Conservation (phyloP, 2,329 filamentous ascomycete genomes). For the Ramularia endophylla region DNA sequence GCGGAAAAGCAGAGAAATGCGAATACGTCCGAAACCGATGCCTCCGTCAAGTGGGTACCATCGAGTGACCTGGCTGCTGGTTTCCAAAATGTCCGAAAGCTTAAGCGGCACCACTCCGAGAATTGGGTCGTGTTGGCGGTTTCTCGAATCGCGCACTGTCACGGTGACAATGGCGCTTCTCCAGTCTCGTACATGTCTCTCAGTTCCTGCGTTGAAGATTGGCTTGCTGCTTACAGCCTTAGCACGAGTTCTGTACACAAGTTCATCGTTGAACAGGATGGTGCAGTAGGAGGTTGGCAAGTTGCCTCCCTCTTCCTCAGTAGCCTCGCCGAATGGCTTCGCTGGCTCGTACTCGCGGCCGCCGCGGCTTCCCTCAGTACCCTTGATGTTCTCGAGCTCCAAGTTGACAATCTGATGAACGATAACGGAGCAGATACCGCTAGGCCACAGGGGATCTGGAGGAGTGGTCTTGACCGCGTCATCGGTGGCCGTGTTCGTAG, state of each 20-base stretch:
- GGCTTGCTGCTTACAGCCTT: slow-evolving; percentile 93
- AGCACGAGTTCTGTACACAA: slow-evolving; percentile 87
- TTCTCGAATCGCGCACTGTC: slow-evolving; percentile 79
- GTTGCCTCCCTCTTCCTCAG: slow-evolving; percentile 72
- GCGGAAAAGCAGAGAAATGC: slow-evolving; percentile 84
- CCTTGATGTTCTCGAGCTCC: slow-evolving; percentile 85
- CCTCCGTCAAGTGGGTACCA: slow-evolving; percentile 98
- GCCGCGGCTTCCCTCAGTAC: slow-evolving; percentile 72
- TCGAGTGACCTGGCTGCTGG: slow-evolving; percentile 75
- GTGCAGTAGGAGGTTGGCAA: slow-evolving; percentile 93
- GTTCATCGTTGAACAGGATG: slow-evolving; percentile 79
- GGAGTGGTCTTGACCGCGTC: slow-evolving; percentile 85
- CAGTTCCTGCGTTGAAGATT: slow-evolving; percentile 95
- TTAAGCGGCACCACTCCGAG: slow-evolving; percentile 87
- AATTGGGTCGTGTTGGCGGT: slow-evolving; percentile 90
- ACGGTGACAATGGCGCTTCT: slow-evolving; percentile 78
- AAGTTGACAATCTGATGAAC: slow-evolving; percentile 94
- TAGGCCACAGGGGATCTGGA: slow-evolving; percentile 94
- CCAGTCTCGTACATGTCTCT: slow-evolving; percentile 92
- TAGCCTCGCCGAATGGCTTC: slow-evolving; percentile 74
- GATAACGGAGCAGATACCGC: slow-evolving; percentile 77
- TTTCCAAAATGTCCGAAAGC: slow-evolving; percentile 80
- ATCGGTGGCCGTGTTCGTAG: slow-evolving; percentile 65
- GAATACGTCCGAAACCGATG: slow-evolving; percentile 79
- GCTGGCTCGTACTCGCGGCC: slow-evolving; percentile 86